phyloP scores from a whole-genome alignment of 208 protist genomes.

The Acanthamoeba castellanii region DNA sequence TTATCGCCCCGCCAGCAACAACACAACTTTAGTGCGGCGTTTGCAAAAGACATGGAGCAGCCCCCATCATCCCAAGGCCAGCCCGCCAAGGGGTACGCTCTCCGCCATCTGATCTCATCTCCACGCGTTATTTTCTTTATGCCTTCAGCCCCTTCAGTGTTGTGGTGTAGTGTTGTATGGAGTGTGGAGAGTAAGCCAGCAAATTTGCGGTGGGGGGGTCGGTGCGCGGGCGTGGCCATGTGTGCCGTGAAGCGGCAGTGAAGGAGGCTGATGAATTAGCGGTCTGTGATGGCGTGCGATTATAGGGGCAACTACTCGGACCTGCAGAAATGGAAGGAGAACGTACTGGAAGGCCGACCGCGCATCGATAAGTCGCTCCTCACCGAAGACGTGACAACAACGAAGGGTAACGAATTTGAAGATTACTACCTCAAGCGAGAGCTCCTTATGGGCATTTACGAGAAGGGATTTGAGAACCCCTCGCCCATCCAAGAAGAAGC shows the following conservation, averaged over 20 bases:
- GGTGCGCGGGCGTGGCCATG: too few relatives aligned
- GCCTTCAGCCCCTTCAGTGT: background rate
- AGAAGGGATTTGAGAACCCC: slow-evolving; percentile 98
- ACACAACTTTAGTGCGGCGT: too few relatives aligned
- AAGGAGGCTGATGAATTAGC: background rate
- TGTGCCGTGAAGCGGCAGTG: background rate
- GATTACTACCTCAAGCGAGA: slow-evolving; percentile 98
- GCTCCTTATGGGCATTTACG: slow-evolving; percentile 99
- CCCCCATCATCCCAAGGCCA: background rate
- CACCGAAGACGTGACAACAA: slow-evolving; percentile 98
- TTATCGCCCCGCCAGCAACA: too few relatives aligned
- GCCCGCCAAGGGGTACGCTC: background rate
- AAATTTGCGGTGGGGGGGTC: background rate
- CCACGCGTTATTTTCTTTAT: too few relatives aligned
- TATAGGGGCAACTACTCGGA: slow-evolving; percentile 41
- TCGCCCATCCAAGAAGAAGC: slow-evolving; percentile 99
- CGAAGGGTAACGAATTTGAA: slow-evolving; percentile 98
- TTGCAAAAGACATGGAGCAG: background rate
- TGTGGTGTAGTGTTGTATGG: too few relatives aligned
- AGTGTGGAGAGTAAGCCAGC: too few relatives aligned
- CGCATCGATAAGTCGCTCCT: slow-evolving; percentile 51
- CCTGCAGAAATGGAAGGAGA: slow-evolving; percentile 60
- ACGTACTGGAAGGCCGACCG: slow-evolving; percentile 40
- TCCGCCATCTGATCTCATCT: too few relatives aligned
- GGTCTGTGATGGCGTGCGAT: too few relatives aligned